Evolutionary conservation across 495 filamentous ascomycete species (phyloP), one percentile per base, ranked within the genome.

Genomic region (Daldinia childiae): DNA sequence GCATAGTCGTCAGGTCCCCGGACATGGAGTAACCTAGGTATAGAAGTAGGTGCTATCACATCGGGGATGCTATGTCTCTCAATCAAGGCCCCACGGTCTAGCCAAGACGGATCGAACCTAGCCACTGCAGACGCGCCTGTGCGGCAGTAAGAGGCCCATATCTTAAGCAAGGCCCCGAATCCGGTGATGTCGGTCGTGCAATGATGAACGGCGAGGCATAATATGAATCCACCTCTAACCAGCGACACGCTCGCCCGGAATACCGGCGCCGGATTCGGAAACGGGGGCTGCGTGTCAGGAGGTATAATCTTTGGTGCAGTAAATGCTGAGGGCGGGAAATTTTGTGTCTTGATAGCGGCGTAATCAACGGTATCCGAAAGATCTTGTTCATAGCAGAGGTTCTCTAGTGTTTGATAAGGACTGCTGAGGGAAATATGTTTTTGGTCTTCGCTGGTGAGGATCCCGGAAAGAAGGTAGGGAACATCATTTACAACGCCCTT

Each of bases 171-270:
- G 9, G 58, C 50, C 9, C 64, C 77, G 17, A 73, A 77, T 15
- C 72, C 77, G 0, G 73, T 76, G 58, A 79, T 74, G 39, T 79
- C 77, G 3, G 67, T 70, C 12, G 75, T 74, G 59, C 52, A 59
- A 21, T 79, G 77, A 55, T 79, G 68, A 19, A 79, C 34, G 1
- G 73, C 71, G n/a, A 79, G 64, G 26, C 68, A 74, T 15, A 77
- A 39, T 6, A 76, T 57, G 24, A 59, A 68, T 0, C 77, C 77
- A 6, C 71, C 73, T 0, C 69, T 66, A 30, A 77, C 66, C 3
- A 74, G 58, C 15, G 74, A 66, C 21, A 76, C 56, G 26, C 64
- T 68, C 12, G 66, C 71, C 4, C 65, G 73, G 32, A 77, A 75
- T 2, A 79, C 75, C 2, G 77, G 73, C 9, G 66, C 66, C 7